Evolutionary conservation across 2,329 filamentous ascomycete genomes (phyloP).

Genomic region (Stachybotrys echinatus): DNA sequence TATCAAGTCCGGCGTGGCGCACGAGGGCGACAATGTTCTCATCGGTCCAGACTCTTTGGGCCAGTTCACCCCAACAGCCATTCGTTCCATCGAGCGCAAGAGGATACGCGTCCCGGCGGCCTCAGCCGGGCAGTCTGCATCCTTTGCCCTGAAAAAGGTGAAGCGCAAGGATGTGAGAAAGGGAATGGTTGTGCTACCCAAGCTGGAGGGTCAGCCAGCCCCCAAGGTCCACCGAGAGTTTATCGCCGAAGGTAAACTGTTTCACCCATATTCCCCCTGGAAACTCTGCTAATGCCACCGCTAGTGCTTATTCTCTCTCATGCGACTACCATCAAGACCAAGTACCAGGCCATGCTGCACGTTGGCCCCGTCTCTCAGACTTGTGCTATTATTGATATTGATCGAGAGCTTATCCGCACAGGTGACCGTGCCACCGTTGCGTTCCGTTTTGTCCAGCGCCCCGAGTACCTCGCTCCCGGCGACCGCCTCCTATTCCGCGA

Average conservation of each 20-base stretch:
- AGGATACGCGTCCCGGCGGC: constrained; percentile 82
- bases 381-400: constrained; percentile 94
- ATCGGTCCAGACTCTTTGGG: constrained; percentile 88
- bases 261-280: background rate
- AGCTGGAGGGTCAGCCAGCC: constrained; percentile 63
- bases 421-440: constrained; percentile 92
- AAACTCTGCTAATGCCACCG: no score
- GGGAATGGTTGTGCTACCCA: constrained; percentile 94
- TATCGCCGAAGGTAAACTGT: constrained; percentile 62
- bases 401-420: constrained; percentile 90
- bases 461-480: constrained; percentile 84
- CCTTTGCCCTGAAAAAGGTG: constrained; percentile 83
- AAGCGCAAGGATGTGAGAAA: constrained; percentile 90
- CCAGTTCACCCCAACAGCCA: constrained; percentile 79
- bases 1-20: constrained; percentile 80
- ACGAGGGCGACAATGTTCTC: constrained; percentile 83
- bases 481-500: constrained; percentile 91
- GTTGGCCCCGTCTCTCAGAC: constrained; percentile 94
- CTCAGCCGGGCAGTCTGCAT: constrained; percentile 86
- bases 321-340: constrained; percentile 92
- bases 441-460: constrained; percentile 89
- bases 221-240: constrained; percentile 73
- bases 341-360: constrained; percentile 97
- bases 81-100: constrained; percentile 93
- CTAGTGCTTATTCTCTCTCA: constrained; percentile 88